phyloP scores from a whole-genome alignment of 176 grass and related monocot species.

The Avena sativa region DNA sequence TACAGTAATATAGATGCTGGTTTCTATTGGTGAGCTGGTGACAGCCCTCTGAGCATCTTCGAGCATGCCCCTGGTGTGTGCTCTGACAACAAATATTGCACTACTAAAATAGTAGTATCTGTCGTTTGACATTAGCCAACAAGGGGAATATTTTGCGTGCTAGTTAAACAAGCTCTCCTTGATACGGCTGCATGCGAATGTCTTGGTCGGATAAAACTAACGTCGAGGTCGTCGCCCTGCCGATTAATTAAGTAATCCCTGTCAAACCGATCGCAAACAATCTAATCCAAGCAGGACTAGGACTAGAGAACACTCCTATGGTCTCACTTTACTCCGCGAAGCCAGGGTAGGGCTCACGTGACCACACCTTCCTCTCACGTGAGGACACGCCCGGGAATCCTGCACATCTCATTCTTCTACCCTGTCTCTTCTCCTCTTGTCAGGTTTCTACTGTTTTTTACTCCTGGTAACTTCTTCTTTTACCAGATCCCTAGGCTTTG shows the following conservation, averaged over 20 bases:
- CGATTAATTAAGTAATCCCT: conserved; percentile 30
- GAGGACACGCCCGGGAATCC: conserved; percentile 70
- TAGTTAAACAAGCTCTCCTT: conserved; percentile 39
- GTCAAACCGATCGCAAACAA: conserved; percentile 29
- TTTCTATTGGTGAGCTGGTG: background rate
- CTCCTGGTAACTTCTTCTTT: background rate
- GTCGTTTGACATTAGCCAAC: conserved; percentile 58
- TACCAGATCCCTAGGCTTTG: conserved; percentile 75
- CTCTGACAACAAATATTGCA: background rate
- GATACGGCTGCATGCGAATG: conserved; percentile 52
- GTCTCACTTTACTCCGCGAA: conserved; percentile 59
- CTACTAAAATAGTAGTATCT: background rate
- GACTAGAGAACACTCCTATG: conserved; percentile 30
- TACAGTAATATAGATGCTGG: background rate
- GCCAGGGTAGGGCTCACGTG: conserved; percentile 66
- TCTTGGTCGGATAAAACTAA: conserved; percentile 66
- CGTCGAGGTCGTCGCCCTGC: conserved; percentile 5
- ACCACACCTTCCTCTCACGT: conserved; percentile 62
- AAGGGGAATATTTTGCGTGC: conserved; percentile 63
- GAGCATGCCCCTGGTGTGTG: background rate
- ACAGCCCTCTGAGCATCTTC: background rate
- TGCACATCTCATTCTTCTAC: conserved; percentile 36
- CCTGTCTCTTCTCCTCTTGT: conserved; percentile 6
- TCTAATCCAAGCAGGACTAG: background rate
- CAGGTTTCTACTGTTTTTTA: conserved; percentile 44